Conservation (phyloP, 176 grass and related monocot species). For the Hyparrhenia diplandra region DNA sequence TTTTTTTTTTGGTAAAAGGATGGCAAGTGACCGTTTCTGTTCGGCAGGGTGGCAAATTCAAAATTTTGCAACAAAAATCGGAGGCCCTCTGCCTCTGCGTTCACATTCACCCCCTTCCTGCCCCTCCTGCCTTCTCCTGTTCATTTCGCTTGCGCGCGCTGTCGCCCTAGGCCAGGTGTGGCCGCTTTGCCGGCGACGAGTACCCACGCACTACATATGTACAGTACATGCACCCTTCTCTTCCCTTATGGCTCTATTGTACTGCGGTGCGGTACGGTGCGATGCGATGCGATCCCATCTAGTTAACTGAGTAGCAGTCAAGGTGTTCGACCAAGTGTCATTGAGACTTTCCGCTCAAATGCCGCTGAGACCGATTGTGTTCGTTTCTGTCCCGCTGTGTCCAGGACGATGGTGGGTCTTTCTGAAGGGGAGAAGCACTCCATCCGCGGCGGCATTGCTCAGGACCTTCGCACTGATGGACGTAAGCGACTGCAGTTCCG, state of each 20-base stretch:
- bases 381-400: neutral
- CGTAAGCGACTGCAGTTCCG: conserved; percentile 70
- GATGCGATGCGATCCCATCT: neutral
- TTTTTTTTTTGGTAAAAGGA: neutral
- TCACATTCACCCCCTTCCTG: too few relatives aligned
- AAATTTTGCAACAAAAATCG: neutral
- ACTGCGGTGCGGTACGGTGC: too few relatives aligned
- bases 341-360: neutral
- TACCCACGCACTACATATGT: neutral
- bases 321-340: neutral
- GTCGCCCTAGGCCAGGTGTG: neutral
- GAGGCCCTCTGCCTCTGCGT: too few relatives aligned
- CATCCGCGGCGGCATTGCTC: conserved; percentile 55
- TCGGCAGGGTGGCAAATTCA: neutral
- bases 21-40: neutral
- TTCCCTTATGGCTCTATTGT: too few relatives aligned
- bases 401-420: conserved; percentile 63
- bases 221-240: neutral
- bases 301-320: neutral
- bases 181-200: neutral
- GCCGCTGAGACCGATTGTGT: neutral
- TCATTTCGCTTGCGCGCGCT: too few relatives aligned
- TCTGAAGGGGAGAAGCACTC: conserved; percentile 81
- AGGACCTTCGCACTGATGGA: conserved; percentile 72
- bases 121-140: too few relatives aligned